Evolutionary conservation across 1,284 basidiomycete species (phyloP), one percentile per base, ranked within the genome.

Genomic region (Malassezia cuniculi): DNA sequence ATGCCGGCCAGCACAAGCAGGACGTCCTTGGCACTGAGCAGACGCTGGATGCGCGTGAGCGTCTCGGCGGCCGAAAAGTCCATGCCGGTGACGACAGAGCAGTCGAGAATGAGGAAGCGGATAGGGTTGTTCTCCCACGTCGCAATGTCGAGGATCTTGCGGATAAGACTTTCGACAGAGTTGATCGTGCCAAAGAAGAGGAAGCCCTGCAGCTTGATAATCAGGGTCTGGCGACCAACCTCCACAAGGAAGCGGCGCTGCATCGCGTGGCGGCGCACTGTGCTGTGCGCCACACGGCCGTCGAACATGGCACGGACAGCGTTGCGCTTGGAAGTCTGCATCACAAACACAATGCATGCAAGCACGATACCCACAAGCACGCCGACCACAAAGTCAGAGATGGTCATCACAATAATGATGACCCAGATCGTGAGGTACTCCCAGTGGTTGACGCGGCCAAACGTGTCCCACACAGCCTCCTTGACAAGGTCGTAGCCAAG

Each of bases 161-260:
- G 76, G 30, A 86, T 80, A 1, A 66, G 41, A 20, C 81, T 80
- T 68, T 94, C 87, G 41, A 93, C 85, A 29, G 79, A 73, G 1
- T 80, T 75, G 56, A 94, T 90, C 0, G 87, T 94, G 4, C 93
- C 90, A 67, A 97, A 97, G 75, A 95, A 97, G 25, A 97, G 72
- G 71, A 85, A 87, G 0, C 83, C 64, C 73, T 95, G 89, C 6
- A 95, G 69, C 50, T 83, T 80, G 57, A 94, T 73, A 39, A 95
- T 79, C 22, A 81, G 80, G 0, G 87, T 94, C 70, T 95, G 87
- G 47, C 78, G 81, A 5, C 89, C 85, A 15, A 90, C 85, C 48
- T 85, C 80, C 17, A 81, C 79, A 27, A 97, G 77, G 68, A 94
- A 95, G 2, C 79, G 80, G 9, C 85, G 75, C 62, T 97, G 90